Evolutionary conservation across 2,329 filamentous ascomycete genomes (phyloP).

Genomic region (Nothomitra cinnamomea): DNA sequence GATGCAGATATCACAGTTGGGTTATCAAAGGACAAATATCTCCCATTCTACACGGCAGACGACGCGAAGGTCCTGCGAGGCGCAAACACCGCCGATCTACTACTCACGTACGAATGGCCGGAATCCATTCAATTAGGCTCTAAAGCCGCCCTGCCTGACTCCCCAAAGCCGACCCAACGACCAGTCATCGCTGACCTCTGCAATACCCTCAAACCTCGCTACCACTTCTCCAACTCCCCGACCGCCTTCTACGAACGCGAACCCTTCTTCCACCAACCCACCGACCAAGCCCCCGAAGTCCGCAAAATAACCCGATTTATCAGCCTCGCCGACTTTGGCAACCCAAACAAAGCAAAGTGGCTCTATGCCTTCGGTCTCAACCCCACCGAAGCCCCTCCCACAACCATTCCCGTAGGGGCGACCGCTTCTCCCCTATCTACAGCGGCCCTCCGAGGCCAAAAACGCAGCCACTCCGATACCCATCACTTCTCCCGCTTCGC

Average conservation of each 20-base stretch:
- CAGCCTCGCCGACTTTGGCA: conserved; percentile 65
- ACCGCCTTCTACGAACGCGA: conserved; percentile 75
- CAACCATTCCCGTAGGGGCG: conserved; percentile 47
- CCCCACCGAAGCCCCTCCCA: conserved; percentile 38
- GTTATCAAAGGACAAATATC: conserved; percentile 52
- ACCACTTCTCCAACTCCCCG: conserved; percentile 64
- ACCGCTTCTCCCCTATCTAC: conserved; percentile 57
- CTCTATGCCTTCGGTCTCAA: conserved; percentile 56
- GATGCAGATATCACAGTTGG: conserved; percentile 43
- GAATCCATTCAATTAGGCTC: conserved; percentile 53
- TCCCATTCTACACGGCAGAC: conserved; percentile 59
- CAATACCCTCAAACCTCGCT: conserved; percentile 66
- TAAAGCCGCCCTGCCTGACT: conserved; percentile 39
- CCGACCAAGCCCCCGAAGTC: conserved; percentile 33
- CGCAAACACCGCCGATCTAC: conserved; percentile 65
- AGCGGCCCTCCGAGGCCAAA: conserved; percentile 31
- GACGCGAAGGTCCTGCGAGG: conserved; percentile 63
- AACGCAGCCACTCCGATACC: conserved; percentile 23
- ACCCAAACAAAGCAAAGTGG: conserved; percentile 59
- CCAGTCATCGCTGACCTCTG: conserved; percentile 66
- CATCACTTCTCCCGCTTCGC: conserved; percentile 38
- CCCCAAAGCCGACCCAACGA: conserved; percentile 32
- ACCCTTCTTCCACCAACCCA: conserved; percentile 60
- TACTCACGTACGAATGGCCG: conserved; percentile 81
- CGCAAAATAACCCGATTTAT: conserved; percentile 71